Base-by-base conservation (phyloP, 148 eudicot species). In the Arctostaphylos glauca region DNA sequence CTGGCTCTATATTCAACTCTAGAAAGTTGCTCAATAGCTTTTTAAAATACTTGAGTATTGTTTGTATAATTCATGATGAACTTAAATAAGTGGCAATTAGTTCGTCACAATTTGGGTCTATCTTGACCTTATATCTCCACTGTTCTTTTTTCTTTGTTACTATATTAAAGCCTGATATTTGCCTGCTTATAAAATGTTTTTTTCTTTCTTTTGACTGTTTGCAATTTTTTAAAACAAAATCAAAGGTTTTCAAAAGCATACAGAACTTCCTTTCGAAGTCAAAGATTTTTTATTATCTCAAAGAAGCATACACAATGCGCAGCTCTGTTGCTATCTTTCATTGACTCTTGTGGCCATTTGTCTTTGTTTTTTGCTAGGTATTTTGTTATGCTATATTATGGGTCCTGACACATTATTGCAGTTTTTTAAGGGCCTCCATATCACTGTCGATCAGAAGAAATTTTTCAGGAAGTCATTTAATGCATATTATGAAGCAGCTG, bases 361-460 rank as follows among this genome's bases (percentile, higher is more conserved):
- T 68, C 78, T 70, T 70, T 31, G 44, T 78, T 78, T 4, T 21
- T 50, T 62, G 21, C 53, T 59, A 8, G 48, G 64, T 77, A 59
- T 58, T 78, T 19, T 56, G 6, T 59, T 43, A 18, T 15, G 19
- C 13, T 79, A 8, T 49, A 5, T 16, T 76, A 55, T 54, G 25
- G n/a, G 46, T 68, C 59, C 67, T 78, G 78, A 23, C 74, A 53
- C 83, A 21, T 71, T 66, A 14, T 86, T 81, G 62, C 94, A 96
- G 98, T 87, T 96, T 84, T 90, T 86, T 77, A 93, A 91, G 89
- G 92, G 92, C 80, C 98, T 96, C 14, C 90, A 86, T 83, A 84
- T 94, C 44, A 88, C 98, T 59, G 91, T 81, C 49, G 99, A 96
- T 80, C 97, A 96, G 87, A 96, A 92, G 87, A 96, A 93, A 85